Evolutionary conservation across 164 flowering plant species (phyloP).

Genomic region (Vitis cinerea): DNA sequence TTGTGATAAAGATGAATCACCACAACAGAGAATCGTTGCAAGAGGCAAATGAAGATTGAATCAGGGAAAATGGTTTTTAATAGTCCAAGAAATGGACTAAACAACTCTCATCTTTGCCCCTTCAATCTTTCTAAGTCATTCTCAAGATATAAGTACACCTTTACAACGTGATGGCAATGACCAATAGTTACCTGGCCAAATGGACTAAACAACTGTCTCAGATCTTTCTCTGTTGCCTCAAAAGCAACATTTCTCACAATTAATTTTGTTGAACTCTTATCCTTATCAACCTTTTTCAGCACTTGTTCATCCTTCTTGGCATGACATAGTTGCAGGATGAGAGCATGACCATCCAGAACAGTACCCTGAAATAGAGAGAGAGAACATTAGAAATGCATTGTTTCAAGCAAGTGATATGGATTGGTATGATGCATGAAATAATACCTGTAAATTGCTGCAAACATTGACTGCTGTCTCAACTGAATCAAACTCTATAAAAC

Average conservation of each 20-base stretch:
- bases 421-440: not conserved
- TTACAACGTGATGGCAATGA: not conserved
- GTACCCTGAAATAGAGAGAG: conserved; percentile 67
- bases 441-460: conserved; percentile 86
- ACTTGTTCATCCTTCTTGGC: conserved; percentile 57
- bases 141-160: not conserved
- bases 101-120: no score
- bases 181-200: conserved; percentile 81
- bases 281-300: conserved; percentile 50
- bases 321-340: conserved; percentile 77
- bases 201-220: conserved; percentile 84
- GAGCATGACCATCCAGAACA: conserved; percentile 92
- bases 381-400: not conserved
- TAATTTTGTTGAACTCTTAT: conserved; percentile 75
- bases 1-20: not conserved
- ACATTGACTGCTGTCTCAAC: conserved; percentile 71
- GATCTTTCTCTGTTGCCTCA: conserved; percentile 92
- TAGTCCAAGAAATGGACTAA: no score
- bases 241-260: conserved; percentile 95
- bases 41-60: not conserved
- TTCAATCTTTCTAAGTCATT: not conserved
- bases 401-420: not conserved
- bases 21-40: not conserved
- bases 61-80: not conserved
- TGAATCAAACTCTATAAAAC: conserved; percentile 89